These are phyloP conservation scores for Alternaria gaisen DNA, from an alignment of 2,329 filamentous ascomycete species.

Conservation along the genomic window DNA sequence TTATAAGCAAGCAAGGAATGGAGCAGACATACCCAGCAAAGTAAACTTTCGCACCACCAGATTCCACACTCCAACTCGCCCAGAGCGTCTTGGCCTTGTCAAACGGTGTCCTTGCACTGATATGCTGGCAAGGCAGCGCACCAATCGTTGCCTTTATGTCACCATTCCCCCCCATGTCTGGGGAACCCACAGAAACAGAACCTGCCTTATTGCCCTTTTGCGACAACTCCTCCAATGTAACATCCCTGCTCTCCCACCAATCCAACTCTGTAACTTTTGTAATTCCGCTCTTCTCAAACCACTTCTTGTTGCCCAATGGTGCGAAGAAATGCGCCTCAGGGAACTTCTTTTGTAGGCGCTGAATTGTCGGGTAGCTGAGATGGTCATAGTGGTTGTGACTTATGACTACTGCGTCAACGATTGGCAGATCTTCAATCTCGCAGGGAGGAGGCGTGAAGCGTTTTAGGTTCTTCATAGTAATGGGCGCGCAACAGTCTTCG, in stretches of 20 bases:
- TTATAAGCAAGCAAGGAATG: neutral
- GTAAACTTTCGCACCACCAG: constrained; percentile 79
- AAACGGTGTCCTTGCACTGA: constrained; percentile 71
- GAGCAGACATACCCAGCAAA: constrained; percentile 69
- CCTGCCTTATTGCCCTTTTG: constrained; percentile 6
- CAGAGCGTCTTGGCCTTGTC: constrained; percentile 83
- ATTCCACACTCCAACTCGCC: constrained; percentile 84
- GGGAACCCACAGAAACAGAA: constrained; percentile 14
- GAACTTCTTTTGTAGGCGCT: constrained; percentile 73
- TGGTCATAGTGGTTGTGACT: constrained; percentile 96
- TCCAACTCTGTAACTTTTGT: constrained; percentile 85
- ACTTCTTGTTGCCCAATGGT: constrained; percentile 80
- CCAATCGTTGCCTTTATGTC: constrained; percentile 74
- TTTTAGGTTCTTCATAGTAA: constrained; percentile 74
- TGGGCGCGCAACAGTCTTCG: constrained; percentile 83
- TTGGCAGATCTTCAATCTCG: constrained; percentile 77
- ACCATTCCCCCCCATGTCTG: constrained; percentile 2
- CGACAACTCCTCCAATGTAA: constrained; percentile 64
- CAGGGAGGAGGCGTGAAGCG: constrained; percentile 82
- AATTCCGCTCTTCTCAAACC: constrained; percentile 78
- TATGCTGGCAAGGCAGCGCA: constrained; percentile 87
- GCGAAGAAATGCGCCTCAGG: constrained; percentile 89
- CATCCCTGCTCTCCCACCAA: constrained; percentile 88
- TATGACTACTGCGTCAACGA: constrained; percentile 78
- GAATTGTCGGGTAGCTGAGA: constrained; percentile 78